Conservation (phyloP, 1,284 basidiomycete species). For the Tilletia indica region DNA sequence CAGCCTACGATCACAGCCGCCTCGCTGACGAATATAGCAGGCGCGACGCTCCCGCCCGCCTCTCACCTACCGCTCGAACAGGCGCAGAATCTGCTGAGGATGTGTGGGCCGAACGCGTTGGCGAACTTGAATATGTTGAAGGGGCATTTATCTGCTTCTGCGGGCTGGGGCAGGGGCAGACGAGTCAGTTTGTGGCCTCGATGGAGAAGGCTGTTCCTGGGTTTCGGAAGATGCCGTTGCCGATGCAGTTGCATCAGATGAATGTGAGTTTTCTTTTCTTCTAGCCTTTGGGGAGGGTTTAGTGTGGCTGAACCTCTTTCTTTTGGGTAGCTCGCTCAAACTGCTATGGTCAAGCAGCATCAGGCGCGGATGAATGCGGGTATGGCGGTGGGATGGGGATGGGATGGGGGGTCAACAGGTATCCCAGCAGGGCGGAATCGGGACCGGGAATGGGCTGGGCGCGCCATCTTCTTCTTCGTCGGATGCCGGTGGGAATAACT, state of each 20-base stretch:
- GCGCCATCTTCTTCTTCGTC: background rate
- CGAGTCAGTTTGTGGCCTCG: background rate
- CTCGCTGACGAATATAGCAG: background rate
- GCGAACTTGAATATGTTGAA: slow-evolving; percentile 15
- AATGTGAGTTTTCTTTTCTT: background rate
- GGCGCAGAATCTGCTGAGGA: background rate
- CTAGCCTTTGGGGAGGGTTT: too few species aligned
- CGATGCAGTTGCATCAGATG: slow-evolving; percentile 9
- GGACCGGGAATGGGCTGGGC: background rate
- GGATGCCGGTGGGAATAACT: too few species aligned
- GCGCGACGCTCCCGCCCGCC: background rate
- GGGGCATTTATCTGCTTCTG: slow-evolving; percentile 1
- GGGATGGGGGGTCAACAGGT: background rate
- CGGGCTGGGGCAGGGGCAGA: background rate
- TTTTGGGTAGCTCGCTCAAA: background rate
- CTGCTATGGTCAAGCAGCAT: background rate
- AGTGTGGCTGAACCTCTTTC: background rate
- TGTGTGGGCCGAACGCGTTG: slow-evolving; percentile 9
- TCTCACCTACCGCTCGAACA: background rate
- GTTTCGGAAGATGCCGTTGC: slow-evolving; percentile 2
- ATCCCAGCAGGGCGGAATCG: background rate
- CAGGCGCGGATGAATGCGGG: slow-evolving; percentile 12
- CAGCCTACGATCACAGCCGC: background rate
- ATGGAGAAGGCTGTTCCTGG: slow-evolving; percentile 14
- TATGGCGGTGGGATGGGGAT: background rate